These are phyloP conservation scores for Geotrichum europaeum DNA, from an alignment of 1,139 yeast genomes.

Conservation along the genomic window DNA sequence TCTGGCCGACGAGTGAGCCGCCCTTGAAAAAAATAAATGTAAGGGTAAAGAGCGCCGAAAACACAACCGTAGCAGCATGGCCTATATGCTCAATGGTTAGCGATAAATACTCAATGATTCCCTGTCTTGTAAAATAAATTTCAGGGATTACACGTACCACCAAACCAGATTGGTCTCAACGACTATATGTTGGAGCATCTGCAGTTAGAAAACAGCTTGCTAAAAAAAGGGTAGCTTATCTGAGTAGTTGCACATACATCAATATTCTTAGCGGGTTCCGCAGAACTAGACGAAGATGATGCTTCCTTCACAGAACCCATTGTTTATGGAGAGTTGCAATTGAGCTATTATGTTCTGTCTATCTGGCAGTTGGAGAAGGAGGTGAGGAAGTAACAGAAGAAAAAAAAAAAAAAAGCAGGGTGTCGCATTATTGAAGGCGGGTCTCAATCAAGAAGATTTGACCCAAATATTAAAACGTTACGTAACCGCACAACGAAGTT, in stretches of 20 bases:
- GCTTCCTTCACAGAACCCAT: not conserved
- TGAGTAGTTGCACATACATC: not conserved
- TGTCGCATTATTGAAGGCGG: not conserved
- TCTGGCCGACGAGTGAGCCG: constrained; percentile 20
- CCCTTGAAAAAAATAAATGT: constrained; percentile 18
- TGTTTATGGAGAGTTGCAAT: not conserved
- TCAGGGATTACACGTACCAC: not conserved
- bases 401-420: not conserved
- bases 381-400: not conserved
- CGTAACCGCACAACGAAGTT: not conserved
- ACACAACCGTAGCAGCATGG: constrained; percentile 16
- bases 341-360: not conserved
- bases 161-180: not conserved
- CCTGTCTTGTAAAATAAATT: not conserved
- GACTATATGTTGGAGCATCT: not conserved
- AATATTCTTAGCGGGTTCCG: not conserved
- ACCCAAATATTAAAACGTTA: not conserved
- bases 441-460: not conserved
- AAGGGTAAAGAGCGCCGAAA: constrained; percentile 17
- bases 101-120: not conserved
- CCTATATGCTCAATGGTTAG: constrained; percentile 9
- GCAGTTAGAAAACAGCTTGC: not conserved
- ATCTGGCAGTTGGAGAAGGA: not conserved
- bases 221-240: not conserved
- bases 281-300: not conserved